phyloP scores from a whole-genome alignment of 1,139 yeast species.

The Saccharomyces hybrid region DNA sequence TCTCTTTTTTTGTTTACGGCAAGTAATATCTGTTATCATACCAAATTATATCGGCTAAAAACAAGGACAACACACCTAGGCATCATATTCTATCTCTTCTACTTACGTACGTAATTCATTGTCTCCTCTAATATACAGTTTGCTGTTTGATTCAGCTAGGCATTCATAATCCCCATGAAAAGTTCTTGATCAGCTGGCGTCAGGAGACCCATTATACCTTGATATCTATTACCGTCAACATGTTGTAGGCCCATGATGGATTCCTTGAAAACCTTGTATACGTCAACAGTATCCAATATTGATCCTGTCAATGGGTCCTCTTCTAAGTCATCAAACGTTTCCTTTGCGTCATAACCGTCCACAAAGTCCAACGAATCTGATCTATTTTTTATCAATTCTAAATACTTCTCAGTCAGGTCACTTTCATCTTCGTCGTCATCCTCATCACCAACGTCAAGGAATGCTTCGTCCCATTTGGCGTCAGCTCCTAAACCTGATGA shows the following conservation, averaged over 20 bases:
- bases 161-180: conserved; percentile 24
- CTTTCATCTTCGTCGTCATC: conserved; percentile 40
- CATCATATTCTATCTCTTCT: neutral
- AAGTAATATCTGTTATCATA: neutral
- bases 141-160: conserved; percentile 5
- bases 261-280: conserved; percentile 46
- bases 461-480: conserved; percentile 29
- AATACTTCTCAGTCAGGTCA: conserved; percentile 24
- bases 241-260: conserved; percentile 27
- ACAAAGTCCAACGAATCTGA: conserved; percentile 36
- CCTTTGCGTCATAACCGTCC: conserved; percentile 33
- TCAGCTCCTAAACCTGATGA: conserved; percentile 35
- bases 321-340: conserved; percentile 48
- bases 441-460: conserved; percentile 32
- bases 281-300: conserved; percentile 66
- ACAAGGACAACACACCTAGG: neutral
- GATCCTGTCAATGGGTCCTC: conserved; percentile 81
- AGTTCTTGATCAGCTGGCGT: conserved; percentile 32
- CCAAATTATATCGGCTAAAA: neutral
- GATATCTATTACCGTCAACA: conserved; percentile 33
- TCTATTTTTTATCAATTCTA: conserved; percentile 39
- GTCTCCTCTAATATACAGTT: neutral
- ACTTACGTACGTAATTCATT: neutral
- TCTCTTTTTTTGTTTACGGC: no score
- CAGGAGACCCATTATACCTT: conserved; percentile 28